Percentiles rank a stretch among this genome's conserved stretches.
These are phyloP conservation scores for Boletus edulis DNA, from an alignment of 768 basidiomycete species.

Conservation along the genomic window DNA sequence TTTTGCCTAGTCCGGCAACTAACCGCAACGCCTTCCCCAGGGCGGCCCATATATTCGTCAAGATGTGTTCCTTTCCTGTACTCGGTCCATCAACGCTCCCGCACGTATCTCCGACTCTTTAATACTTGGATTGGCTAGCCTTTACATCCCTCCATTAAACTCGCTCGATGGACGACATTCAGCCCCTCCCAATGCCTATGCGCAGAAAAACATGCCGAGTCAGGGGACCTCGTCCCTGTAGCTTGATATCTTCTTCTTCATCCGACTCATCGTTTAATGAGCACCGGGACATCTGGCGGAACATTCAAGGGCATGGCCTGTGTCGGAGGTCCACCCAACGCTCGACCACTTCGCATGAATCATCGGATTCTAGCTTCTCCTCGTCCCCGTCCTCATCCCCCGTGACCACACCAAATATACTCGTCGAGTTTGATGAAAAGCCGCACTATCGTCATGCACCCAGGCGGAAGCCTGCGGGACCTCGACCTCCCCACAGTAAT, in stretches of 20 bases:
- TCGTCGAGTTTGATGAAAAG: conserved; percentile 5
- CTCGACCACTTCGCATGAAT: conserved; percentile 15
- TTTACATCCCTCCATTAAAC: neutral
- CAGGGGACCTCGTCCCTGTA: conserved; percentile 31
- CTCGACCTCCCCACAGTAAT: conserved; percentile 21
- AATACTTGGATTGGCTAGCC: neutral
- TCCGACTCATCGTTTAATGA: conserved; percentile 15
- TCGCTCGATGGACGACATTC: conserved; percentile 13
- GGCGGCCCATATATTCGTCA: conserved; percentile 15
- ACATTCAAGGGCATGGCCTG: conserved; percentile 2
- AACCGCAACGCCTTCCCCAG: neutral
- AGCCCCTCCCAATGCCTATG: conserved; percentile 1
- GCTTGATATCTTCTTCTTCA: conserved; percentile 18
- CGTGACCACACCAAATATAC: neutral
- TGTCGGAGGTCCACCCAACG: conserved; percentile 13
- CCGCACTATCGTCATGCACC: neutral
- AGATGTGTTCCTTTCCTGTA: conserved; percentile 12
- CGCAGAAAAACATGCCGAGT: conserved; percentile 16
- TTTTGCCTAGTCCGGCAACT: conserved; percentile 2
- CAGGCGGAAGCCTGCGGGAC: conserved; percentile 26
- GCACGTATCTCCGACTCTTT: neutral
- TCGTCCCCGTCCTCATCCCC: conserved; percentile 10
- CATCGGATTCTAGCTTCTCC: conserved; percentile 10
- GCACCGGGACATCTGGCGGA: conserved; percentile 17
- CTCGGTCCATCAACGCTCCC: conserved; percentile 3